Conservation (phyloP, 768 basidiomycete genomes). For the Russula vinacea region DNA sequence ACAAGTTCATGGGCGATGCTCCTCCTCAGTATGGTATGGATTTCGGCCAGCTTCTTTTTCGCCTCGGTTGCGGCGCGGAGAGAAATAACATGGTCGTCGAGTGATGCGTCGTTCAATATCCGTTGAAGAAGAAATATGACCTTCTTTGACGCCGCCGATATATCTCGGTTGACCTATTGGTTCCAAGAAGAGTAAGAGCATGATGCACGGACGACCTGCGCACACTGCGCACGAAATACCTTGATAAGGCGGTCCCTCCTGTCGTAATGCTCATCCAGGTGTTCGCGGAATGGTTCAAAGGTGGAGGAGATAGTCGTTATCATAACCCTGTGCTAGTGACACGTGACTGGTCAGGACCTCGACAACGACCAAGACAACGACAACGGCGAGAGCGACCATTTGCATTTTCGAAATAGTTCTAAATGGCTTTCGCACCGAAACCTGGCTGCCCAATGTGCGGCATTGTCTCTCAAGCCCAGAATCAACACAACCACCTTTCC, state of each 20-base stretch:
- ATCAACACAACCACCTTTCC: constrained; percentile 37
- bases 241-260: constrained; percentile 89
- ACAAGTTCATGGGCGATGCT: constrained; percentile 57
- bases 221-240: constrained; percentile 40
- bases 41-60: constrained; percentile 60
- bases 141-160: constrained; percentile 90
- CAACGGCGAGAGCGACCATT: neutral
- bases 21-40: constrained; percentile 58
- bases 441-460: constrained; percentile 75
- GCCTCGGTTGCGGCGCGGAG: constrained; percentile 50
- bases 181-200: constrained; percentile 13
- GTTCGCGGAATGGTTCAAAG: constrained; percentile 64
- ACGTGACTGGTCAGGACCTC: constrained; percentile 1
- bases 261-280: constrained; percentile 83
- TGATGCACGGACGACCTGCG: neutral
- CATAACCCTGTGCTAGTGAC: neutral
- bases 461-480: constrained; percentile 57
- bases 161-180: constrained; percentile 76
- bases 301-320: constrained; percentile 32
- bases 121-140: constrained; percentile 91
- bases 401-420: neutral
- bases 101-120: constrained; percentile 46
- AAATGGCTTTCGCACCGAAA: constrained; percentile 57
- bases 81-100: constrained; percentile 38
- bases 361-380: neutral